Base-by-base conservation (phyloP, 2,329 filamentous ascomycete genomes). In the Colletotrichum neosansevieriae region DNA sequence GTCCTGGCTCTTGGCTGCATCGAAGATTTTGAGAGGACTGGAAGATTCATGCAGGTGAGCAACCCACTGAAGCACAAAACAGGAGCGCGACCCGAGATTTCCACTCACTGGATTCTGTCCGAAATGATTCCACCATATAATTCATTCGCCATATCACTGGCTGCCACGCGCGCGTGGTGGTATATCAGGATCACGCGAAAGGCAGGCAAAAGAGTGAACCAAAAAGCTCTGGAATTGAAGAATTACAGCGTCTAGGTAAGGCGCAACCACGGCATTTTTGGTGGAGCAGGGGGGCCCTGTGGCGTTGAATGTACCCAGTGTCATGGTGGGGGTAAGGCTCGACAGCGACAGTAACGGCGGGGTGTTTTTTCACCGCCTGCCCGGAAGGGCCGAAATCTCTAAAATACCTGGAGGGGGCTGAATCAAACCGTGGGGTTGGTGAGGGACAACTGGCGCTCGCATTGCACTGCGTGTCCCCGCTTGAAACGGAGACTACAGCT, bases 1-100 rank as follows among this genome's bases (percentile, higher is more conserved):
- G 38, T 83, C 80, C 71, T 88, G 80, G 53, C 79, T 78, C 73
- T 82, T 85, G 5, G 86, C 84, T 47, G 83, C 75, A 71, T 88
- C 85, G 72, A 91, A 90, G 57, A 91, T 81, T 72, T 86, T 86
- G 71, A 89, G 81, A 10, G 87, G 87, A 74, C 88, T 89, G 42
- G 13, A 56, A 38, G 34, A n/a, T 53, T 53, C 29, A 56, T n/a
- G 38, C 29, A 57, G 50, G 49, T 56, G 47, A 32, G 32, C 34
- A 17, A 51, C 32, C 36, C n/a, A 36, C 32, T 15, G n/a, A 57
- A n/a, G 10, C 21, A 40, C 21, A 34, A 17, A 50, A 34, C 2
- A 21, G 24, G 29, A 32, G 29, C 38, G 38, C 19, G 12, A 21
- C 15, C 24, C n/a, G n/a, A 19, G 6, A 6, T 11, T 17, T n/a